Conservation (phyloP, 148 eudicot species). For the Amaranthus palmeri region DNA sequence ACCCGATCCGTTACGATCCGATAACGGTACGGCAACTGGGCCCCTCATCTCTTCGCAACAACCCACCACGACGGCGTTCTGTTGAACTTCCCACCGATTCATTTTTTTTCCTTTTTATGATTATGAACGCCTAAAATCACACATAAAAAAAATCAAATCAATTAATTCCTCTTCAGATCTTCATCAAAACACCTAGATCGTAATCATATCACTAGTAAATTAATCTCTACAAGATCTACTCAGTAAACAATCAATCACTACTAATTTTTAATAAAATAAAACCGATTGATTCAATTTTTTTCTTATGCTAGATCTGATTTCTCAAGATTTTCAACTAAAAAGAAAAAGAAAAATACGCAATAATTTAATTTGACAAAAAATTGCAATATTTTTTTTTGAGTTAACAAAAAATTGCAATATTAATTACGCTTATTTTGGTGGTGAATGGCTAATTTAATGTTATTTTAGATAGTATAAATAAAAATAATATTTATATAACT, state of each 20-base stretch:
- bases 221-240: slow-evolving; percentile 1
- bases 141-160: neutral
- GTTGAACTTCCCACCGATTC: slow-evolving; percentile 33
- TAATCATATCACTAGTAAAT: no score
- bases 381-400: no score
- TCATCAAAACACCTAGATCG: neutral
- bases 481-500: no score
- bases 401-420: no score
- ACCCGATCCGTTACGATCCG: slow-evolving; percentile 8
- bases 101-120: slow-evolving; percentile 15
- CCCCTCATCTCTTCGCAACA: slow-evolving; percentile 26
- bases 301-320: neutral
- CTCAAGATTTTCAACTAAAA: no score
- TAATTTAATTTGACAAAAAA: no score
- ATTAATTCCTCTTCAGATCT: neutral
- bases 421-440: no score
- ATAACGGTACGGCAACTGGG: slow-evolving; percentile 13
- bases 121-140: slow-evolving; percentile 16
- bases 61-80: slow-evolving; percentile 21
- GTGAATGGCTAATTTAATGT: no score
- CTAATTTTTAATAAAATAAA: no score
- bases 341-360: no score
- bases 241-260: no score
- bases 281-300: neutral
- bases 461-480: no score